A percentile compares a stretch with the other conserved stretches of the same genome.
phyloP scores from a whole-genome alignment of 2,329 filamentous ascomycete genomes.

The Blumeria hordei region DNA sequence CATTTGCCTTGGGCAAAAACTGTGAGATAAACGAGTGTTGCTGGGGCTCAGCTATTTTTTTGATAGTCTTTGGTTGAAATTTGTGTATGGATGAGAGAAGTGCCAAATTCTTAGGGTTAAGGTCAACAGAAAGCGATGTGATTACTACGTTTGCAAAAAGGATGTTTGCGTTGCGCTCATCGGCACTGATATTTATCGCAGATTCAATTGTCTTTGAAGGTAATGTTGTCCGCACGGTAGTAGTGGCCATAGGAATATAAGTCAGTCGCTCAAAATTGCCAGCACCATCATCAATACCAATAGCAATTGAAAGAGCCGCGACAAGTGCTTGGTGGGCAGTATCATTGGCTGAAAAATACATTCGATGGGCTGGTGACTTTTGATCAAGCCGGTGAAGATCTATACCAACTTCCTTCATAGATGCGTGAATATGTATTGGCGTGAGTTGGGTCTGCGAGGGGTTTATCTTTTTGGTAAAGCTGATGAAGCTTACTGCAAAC shows the following conservation, averaged over 20 bases:
- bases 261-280: constrained; percentile 66
- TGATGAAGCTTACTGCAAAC: constrained; percentile 77
- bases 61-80: constrained; percentile 26
- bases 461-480: constrained; percentile 57
- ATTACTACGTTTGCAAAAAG: constrained; percentile 62
- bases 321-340: constrained; percentile 85
- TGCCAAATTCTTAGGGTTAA: constrained; percentile 79
- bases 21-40: constrained; percentile 55
- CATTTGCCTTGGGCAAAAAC: constrained; percentile 76
- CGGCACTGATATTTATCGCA: constrained; percentile 41
- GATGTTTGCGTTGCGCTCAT: constrained; percentile 85
- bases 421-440: constrained; percentile 63
- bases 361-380: constrained; percentile 81
- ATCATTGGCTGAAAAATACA: constrained; percentile 90
- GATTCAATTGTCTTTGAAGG: constrained; percentile 84
- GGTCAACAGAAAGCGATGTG: constrained; percentile 81
- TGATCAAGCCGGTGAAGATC: constrained; percentile 80
- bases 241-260: constrained; percentile 94
- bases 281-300: constrained; percentile 77
- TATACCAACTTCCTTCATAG: constrained; percentile 89
- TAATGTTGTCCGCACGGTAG: constrained; percentile 76
- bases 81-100: constrained; percentile 44
- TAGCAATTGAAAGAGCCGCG: constrained; percentile 74
- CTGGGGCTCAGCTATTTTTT: constrained; percentile 22
- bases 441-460: constrained; percentile 38